Evolutionary conservation across 345 rosid genomes (phyloP), one percentile per base, ranked within the genome.

Genomic region (Trapa bicornis): DNA sequence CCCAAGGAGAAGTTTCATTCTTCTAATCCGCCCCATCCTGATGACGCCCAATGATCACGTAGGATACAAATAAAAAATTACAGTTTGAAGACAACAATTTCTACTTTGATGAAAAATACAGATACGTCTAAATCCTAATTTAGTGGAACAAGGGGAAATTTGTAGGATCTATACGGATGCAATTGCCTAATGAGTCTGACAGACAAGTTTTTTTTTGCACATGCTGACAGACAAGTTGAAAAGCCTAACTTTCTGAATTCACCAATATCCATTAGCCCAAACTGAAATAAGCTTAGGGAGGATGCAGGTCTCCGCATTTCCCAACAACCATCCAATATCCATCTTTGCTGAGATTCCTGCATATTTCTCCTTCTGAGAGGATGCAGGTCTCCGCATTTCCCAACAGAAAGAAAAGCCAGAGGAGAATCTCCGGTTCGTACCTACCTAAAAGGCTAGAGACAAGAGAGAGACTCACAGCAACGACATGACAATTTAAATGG

Each of bases 401-500:
- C 8, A 39, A 17, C 42, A 12, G 2, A 14, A 61, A 8, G 29
- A 22, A 32, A 64, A 39, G 6, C 5, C 32, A 17, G 9, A 63
- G 2, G 45, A 38, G 45, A 41, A 63, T 6, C 42, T 7, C 66
- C 13, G 14, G 5, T 15, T 9, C 22, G 33, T 32, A 64, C 66
- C 66, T 64, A 64, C 66, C 66, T 38, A 64, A 33, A 39, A 33
- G 39, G 32, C 32, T 38, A 11, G 22, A 64, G 47, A 64, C 47
- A 64, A 64, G 47, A 39, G 15, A 64, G 33, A 22, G 5, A 64
- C 22, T 11, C 47, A 64, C 39, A 17, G 33, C 11, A 43, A 43
- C 6, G 22, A 35, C 29, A 39, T 4, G n/a, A 16, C 41, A 37
- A 13, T 3, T 50, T 14, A 45, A 38, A 38, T 47, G 65, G 29